phyloP scores from a whole-genome alignment of 2,329 filamentous ascomycete species.

The Grosmannia clavigera region DNA sequence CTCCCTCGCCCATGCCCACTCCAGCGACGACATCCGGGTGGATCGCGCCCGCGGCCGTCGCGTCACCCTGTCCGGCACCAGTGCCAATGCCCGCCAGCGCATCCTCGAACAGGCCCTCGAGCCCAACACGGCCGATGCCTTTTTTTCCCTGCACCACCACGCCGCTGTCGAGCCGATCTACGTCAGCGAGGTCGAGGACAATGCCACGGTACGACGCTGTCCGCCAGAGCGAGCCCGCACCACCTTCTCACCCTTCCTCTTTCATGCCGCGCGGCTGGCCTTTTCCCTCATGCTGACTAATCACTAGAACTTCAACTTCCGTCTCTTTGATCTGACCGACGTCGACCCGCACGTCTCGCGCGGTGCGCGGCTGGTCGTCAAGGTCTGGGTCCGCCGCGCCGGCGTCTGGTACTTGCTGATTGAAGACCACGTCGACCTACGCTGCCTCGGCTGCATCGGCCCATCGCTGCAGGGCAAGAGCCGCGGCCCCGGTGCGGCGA shows the following conservation, averaged over 20 bases:
- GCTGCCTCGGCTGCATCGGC: slow-evolving; percentile 66
- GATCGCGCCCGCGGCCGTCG: slow-evolving; percentile 29
- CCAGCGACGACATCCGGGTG: slow-evolving; percentile 37
- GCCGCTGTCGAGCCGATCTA: slow-evolving; percentile 65
- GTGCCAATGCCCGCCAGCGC: slow-evolving; percentile 45
- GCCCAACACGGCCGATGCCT: slow-evolving; percentile 68
- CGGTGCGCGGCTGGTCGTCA: slow-evolving; percentile 50
- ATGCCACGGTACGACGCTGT: slow-evolving; percentile 46
- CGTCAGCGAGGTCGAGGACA: slow-evolving; percentile 68
- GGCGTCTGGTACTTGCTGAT: slow-evolving; percentile 50
- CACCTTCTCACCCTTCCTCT: too few species aligned
- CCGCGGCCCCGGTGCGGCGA: neutral
- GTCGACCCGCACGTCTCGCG: slow-evolving; percentile 54
- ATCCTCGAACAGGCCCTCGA: slow-evolving; percentile 63
- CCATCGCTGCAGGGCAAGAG: slow-evolving; percentile 44
- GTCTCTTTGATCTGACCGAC: slow-evolving; percentile 62
- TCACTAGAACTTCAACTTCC: slow-evolving; percentile 69
- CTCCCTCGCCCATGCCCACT: slow-evolving; percentile 42
- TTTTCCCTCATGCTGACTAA: neutral
- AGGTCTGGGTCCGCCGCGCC: slow-evolving; percentile 58
- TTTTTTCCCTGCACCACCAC: slow-evolving; percentile 71
- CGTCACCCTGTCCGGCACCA: slow-evolving; percentile 33
- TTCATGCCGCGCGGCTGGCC: too few species aligned
- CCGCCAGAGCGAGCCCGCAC: too few species aligned
- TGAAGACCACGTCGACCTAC: slow-evolving; percentile 59